Conservation (phyloP, 768 basidiomycete species). For the Mycena alexandri region DNA sequence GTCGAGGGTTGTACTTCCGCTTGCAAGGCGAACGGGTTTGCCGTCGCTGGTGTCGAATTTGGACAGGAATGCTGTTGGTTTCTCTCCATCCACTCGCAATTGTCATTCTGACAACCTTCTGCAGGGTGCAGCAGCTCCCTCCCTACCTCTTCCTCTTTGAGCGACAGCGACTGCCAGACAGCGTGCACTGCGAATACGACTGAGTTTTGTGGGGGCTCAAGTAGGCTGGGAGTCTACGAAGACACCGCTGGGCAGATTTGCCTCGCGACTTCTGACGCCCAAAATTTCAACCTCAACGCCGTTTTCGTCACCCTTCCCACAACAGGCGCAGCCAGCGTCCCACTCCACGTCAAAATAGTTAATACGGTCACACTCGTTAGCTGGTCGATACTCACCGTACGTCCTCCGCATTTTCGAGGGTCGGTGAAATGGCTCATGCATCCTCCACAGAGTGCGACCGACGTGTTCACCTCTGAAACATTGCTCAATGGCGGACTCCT, state of each 20-base stretch:
- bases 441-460: slow-evolving; percentile 16
- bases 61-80: slow-evolving; percentile 49
- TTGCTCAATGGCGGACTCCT: slow-evolving; percentile 31
- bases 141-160: slow-evolving; percentile 16
- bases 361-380: slow-evolving; percentile 29
- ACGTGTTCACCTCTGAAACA: slow-evolving; percentile 26
- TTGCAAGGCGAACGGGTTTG: slow-evolving; percentile 54
- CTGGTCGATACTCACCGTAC: slow-evolving; percentile 30
- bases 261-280: slow-evolving; percentile 2
- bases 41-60: slow-evolving; percentile 57
- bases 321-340: slow-evolving; percentile 16
- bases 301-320: slow-evolving; percentile 27
- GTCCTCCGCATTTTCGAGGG: neutral
- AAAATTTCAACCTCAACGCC: slow-evolving; percentile 33
- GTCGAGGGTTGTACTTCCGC: slow-evolving; percentile 56
- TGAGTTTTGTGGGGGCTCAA: slow-evolving; percentile 38
- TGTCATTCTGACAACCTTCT: neutral
- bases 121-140: slow-evolving; percentile 31
- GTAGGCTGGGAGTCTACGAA: slow-evolving; percentile 24
- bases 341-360: slow-evolving; percentile 24
- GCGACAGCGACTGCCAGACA: slow-evolving; percentile 29
- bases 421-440: neutral
- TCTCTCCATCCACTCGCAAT: slow-evolving; percentile 6
- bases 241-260: slow-evolving; percentile 25
- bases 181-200: slow-evolving; percentile 35